These are phyloP conservation scores for Ceratocystis papillata DNA, from an alignment of 2,329 filamentous ascomycete genomes.

Conservation along the genomic window DNA sequence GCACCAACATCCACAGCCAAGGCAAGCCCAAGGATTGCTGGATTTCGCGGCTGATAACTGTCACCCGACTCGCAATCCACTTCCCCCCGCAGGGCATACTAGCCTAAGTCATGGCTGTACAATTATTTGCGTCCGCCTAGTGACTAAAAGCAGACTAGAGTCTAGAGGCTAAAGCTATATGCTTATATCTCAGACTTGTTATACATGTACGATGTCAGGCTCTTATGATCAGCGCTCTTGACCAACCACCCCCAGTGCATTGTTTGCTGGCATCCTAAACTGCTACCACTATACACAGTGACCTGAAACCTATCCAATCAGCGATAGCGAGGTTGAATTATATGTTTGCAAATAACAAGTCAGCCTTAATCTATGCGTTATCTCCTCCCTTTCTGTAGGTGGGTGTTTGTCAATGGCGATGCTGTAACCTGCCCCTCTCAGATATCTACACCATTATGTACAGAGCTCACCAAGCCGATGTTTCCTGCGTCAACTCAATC, in stretches of 20 bases:
- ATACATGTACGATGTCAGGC: neutral
- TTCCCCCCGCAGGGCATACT: neutral
- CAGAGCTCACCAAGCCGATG: neutral
- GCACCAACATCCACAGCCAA: neutral
- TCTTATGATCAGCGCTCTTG: neutral
- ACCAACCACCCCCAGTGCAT: neutral
- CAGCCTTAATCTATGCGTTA: neutral
- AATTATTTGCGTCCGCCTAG: neutral
- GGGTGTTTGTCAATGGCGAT: neutral
- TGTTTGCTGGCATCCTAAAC: neutral
- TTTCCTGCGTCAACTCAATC: neutral
- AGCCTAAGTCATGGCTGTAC: neutral
- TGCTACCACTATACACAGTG: neutral
- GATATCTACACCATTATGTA: neutral
- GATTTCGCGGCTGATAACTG: conserved; percentile 1
- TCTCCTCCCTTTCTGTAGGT: neutral
- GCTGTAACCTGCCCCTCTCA: neutral
- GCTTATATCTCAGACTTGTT: neutral
- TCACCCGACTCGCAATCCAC: conserved; percentile 1
- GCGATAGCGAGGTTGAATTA: neutral
- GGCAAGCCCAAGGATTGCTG: neutral
- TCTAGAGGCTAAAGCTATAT: neutral
- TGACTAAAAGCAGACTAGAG: neutral
- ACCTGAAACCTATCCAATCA: neutral
- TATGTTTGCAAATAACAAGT: neutral